These are phyloP conservation scores for Sporothrix variecibatus DNA, from an alignment of 2,329 filamentous ascomycete genomes.

Conservation along the genomic window DNA sequence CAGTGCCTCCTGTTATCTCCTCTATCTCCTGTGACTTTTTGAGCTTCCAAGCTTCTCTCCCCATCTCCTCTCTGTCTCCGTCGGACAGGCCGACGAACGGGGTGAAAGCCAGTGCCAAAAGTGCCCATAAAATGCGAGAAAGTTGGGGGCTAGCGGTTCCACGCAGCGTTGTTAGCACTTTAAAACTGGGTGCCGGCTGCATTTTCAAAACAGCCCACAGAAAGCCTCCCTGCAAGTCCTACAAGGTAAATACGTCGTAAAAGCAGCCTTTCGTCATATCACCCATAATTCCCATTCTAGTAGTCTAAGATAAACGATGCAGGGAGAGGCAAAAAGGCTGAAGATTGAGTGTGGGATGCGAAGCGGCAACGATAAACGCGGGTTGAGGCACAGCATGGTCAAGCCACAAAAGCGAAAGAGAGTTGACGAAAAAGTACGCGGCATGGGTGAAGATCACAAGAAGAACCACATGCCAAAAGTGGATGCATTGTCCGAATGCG, in stretches of 20 bases:
- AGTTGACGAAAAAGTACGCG: background rate
- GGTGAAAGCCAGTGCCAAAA: background rate
- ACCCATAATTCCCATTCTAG: background rate
- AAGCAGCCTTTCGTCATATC: background rate
- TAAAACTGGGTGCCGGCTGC: background rate
- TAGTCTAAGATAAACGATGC: background rate
- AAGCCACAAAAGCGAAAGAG: background rate
- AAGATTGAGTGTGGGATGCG: background rate
- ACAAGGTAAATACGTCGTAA: background rate
- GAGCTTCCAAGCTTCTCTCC: too few relatives aligned
- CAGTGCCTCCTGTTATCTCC: background rate
- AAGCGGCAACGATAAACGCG: background rate
- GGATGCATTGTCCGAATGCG: background rate
- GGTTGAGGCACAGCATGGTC: background rate
- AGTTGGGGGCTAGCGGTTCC: slow-evolving; percentile 9
- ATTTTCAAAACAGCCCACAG: too few relatives aligned
- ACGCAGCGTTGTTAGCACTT: background rate
- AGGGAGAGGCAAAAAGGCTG: background rate
- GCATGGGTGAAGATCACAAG: background rate
- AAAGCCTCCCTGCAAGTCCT: too few relatives aligned
- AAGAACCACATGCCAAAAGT: background rate
- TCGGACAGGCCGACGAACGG: background rate
- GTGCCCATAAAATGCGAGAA: background rate
- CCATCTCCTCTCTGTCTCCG: background rate
- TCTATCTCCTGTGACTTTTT: background rate